Evolutionary conservation across 441 rosid genomes (phyloP).

Genomic region (Erysimum cheiri): DNA sequence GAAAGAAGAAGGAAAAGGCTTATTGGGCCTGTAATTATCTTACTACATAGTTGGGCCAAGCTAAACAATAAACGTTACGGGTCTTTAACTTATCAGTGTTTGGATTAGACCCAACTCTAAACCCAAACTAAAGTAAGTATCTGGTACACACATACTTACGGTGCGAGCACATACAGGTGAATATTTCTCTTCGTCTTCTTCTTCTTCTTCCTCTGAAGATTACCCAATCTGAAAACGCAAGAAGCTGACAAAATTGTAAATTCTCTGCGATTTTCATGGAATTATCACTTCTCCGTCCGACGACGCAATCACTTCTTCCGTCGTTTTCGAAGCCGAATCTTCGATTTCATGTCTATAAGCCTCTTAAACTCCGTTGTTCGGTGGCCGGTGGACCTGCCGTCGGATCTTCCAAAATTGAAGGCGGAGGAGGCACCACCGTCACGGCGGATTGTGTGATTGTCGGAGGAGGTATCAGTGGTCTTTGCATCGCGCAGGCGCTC

Average conservation of each 20-base stretch:
- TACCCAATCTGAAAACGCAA: slow-evolving; percentile 36
- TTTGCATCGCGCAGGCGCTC: slow-evolving; percentile 92
- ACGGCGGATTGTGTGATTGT: slow-evolving; percentile 76
- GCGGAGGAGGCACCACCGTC: slow-evolving; percentile 45
- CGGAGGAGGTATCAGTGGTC: slow-evolving; percentile 94
- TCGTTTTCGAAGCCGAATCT: slow-evolving; percentile 40
- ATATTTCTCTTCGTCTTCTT: slow-evolving; percentile 32
- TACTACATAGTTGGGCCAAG: not conserved
- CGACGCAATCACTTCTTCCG: slow-evolving; percentile 44
- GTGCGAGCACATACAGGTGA: slow-evolving; percentile 36
- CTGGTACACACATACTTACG: slow-evolving; percentile 6
- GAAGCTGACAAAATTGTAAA: slow-evolving; percentile 26
- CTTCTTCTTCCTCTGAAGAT: slow-evolving; percentile 37
- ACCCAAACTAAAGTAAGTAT: not conserved
- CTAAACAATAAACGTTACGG: not conserved
- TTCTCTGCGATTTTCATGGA: slow-evolving; percentile 47
- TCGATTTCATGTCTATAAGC: slow-evolving; percentile 35
- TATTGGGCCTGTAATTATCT: slow-evolving; percentile 5
- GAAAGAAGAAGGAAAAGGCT: not conserved
- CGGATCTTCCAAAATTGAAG: slow-evolving; percentile 52
- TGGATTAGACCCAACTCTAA: slow-evolving; percentile 21
- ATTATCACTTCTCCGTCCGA: slow-evolving; percentile 51
- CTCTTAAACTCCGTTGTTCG: slow-evolving; percentile 65
- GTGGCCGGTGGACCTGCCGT: slow-evolving; percentile 61
- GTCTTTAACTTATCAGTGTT: not conserved